Evolutionary conservation across 2,329 filamentous ascomycete species (phyloP), one percentile per base, ranked within the genome.

Genomic region (Fusarium nurragi): DNA sequence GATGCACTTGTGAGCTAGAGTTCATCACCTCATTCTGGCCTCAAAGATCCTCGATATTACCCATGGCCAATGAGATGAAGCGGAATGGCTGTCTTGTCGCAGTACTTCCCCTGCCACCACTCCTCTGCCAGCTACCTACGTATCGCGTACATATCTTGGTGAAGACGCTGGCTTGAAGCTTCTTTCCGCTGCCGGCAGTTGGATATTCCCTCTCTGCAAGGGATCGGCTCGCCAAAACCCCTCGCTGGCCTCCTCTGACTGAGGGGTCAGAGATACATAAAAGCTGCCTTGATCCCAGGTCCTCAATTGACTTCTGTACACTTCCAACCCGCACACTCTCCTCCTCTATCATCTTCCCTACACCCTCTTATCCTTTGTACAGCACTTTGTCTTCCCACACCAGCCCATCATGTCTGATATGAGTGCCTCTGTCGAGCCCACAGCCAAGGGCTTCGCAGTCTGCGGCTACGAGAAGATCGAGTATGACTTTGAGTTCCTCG

Each of bases 391-490:
- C 14, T 36, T 51, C 30, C 28, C 21, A 16, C 37, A 37, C 41
- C 39, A 30, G 21, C 39, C 72, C 60, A 80, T 66, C 64, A 91
- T 91, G 88, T 91, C 89, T 73, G 88, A 91, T 74, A 83, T 90
- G 74, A 88, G 86, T 71, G 89, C 89, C 56, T 83, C 83, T 50
- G 88, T 91, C 65, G 77, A 81, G 60, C 84, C 89, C 77, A 91
- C 87, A 62, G 77, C 82, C 68, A 80, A 82, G 60, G 89, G 89
- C 34, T 91, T 91, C 77, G 86, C 89, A 66, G 88, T 91, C 60
- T 86, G 88, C 68, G 89, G 89, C 22, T 90, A 90, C 69, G 89
- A 92, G 80, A 91, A 90, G 81, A 91, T 91, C 72, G 86, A 90
- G 72, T 91, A 91, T 74, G 88, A 90, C 77, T 92, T 92, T 75